phyloP scores from a whole-genome alignment of 768 basidiomycete species.

The Lactarius quietus region DNA sequence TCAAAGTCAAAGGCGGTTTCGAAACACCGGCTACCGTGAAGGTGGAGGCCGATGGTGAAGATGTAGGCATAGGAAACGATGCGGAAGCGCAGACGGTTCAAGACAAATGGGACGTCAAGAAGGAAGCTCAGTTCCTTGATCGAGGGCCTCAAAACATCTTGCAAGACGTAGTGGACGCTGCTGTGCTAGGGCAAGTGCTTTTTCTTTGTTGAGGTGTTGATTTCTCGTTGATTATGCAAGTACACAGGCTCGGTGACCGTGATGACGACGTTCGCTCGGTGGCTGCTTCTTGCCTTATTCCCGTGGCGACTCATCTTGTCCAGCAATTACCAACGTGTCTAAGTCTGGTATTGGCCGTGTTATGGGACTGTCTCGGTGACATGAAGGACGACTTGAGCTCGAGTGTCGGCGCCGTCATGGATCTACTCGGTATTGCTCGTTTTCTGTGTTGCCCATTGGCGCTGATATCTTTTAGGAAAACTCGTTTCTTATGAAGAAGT shows the following conservation, averaged over 20 bases:
- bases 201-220: background rate
- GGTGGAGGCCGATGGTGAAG: background rate
- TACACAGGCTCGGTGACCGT: constrained; percentile 71
- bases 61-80: background rate
- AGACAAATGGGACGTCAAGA: constrained; percentile 28
- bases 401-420: constrained; percentile 97
- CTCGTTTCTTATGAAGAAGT: constrained; percentile 77
- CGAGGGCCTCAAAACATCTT: constrained; percentile 54
- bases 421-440: constrained; percentile 68
- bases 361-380: constrained; percentile 87
- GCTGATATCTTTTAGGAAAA: constrained; percentile 50
- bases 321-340: constrained; percentile 68
- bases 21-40: background rate
- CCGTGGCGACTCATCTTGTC: constrained; percentile 82
- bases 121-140: constrained; percentile 28
- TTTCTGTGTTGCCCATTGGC: background rate
- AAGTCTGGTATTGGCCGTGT: constrained; percentile 68
- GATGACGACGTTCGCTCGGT: constrained; percentile 98
- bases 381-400: constrained; percentile 97
- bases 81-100: constrained; percentile 16
- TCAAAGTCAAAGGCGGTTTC: background rate
- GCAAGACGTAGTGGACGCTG: constrained; percentile 82
- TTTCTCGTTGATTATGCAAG: constrained; percentile 9
- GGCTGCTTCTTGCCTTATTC: constrained; percentile 86
- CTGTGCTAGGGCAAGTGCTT: constrained; percentile 74